Conservation (phyloP, 2,329 filamentous ascomycete species). For the Beauveria rudraprayagi region DNA sequence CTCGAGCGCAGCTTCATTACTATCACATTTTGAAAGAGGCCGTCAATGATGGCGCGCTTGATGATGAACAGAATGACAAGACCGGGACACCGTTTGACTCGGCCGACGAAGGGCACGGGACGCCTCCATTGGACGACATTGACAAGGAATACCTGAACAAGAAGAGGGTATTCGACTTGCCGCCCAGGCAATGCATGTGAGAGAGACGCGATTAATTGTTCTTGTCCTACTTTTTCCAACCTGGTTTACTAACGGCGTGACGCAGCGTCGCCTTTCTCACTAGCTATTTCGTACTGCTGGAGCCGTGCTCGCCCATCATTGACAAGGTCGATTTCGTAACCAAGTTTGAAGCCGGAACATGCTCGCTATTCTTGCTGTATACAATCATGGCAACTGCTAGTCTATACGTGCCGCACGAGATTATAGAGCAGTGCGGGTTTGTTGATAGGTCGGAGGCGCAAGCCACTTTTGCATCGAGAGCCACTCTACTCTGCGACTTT, state of each 20-base stretch:
- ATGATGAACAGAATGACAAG: neutral
- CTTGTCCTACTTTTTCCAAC: too few relatives aligned
- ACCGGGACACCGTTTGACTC: neutral
- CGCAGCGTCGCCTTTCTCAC: neutral
- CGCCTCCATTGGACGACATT: neutral
- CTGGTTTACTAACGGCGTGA: neutral
- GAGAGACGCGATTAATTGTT: too few relatives aligned
- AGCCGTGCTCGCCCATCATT: neutral
- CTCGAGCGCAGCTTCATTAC: neutral
- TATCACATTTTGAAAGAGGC: neutral
- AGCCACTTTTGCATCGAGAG: neutral
- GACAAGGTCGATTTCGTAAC: neutral
- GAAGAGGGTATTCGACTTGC: neutral
- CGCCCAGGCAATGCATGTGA: neutral
- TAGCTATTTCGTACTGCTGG: neutral
- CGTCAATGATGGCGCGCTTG: neutral
- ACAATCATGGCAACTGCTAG: neutral
- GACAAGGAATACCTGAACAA: constrained; percentile 7
- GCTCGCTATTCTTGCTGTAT: constrained; percentile 4
- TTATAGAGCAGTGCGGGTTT: neutral
- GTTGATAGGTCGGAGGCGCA: neutral
- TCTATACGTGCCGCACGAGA: neutral
- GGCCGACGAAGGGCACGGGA: neutral
- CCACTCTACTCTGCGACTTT: neutral
- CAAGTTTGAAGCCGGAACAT: neutral